These are phyloP conservation scores for Plasmodium gaboni DNA, from an alignment of 169 alveolate species.

Conservation along the genomic window DNA sequence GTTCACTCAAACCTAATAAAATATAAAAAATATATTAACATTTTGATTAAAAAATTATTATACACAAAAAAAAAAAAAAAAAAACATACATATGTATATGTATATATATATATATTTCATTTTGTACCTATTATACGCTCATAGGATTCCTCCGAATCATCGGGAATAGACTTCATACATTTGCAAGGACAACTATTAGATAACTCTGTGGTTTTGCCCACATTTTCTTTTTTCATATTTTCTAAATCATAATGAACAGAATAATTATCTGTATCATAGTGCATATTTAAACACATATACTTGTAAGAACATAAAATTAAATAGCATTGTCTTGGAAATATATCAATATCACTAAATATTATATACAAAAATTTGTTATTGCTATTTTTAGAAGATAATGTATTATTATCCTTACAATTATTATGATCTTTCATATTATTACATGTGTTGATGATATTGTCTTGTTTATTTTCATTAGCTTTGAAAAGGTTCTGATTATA, in stretches of 20 bases:
- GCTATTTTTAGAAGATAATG: background rate
- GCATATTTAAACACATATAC: slow-evolving; percentile 87
- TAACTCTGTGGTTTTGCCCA: slow-evolving; percentile 45
- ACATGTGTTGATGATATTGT: background rate
- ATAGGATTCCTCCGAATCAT: slow-evolving; percentile 25
- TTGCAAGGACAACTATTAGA: slow-evolving; percentile 55
- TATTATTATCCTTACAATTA: background rate
- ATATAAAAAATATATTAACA: background rate
- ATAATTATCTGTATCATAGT: slow-evolving; percentile 78
- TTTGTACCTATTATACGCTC: slow-evolving; percentile 68
- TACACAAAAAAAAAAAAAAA: background rate
- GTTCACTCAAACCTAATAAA: slow-evolving; percentile 84
- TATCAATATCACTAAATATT: slow-evolving; percentile 87
- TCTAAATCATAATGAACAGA: slow-evolving; percentile 40
- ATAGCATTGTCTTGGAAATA: slow-evolving; percentile 89
- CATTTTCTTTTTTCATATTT: slow-evolving; percentile 53
- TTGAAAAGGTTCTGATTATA: background rate
- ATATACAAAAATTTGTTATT: slow-evolving; percentile 79
- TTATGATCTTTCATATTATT: background rate
- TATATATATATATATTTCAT: background rate
- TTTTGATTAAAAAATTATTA: background rate
- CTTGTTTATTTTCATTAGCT: background rate
- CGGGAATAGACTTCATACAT: background rate
- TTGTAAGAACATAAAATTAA: slow-evolving; percentile 82
- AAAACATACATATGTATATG: background rate